These are phyloP conservation scores for Colletotrichum gloeosporioides DNA, from an alignment of 2,329 filamentous ascomycete species.

Conservation along the genomic window DNA sequence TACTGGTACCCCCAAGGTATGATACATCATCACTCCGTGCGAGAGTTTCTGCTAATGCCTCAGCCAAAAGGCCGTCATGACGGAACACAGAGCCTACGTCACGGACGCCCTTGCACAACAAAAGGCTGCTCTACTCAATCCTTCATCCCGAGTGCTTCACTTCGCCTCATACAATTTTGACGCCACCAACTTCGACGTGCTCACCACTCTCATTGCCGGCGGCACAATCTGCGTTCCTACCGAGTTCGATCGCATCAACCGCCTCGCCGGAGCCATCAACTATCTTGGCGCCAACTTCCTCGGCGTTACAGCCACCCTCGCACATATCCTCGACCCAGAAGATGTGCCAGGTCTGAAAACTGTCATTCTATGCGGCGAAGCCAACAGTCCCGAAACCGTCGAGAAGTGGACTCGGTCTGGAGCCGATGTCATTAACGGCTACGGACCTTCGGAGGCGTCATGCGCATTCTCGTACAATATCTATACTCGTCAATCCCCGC, in stretches of 20 bases:
- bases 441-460: slow-evolving; percentile 56
- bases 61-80: slow-evolving; percentile 37
- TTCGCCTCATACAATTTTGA: slow-evolving; percentile 61
- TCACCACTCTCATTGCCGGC: slow-evolving; percentile 58
- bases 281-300: slow-evolving; percentile 56
- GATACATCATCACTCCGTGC: not conserved
- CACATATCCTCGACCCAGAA: slow-evolving; percentile 44
- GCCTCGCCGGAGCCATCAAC: slow-evolving; percentile 54
- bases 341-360: slow-evolving; percentile 38
- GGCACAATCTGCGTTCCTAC: slow-evolving; percentile 65
- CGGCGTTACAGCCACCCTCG: slow-evolving; percentile 63
- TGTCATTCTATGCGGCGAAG: slow-evolving; percentile 47
- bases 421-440: slow-evolving; percentile 48
- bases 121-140: not conserved
- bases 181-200: slow-evolving; percentile 54
- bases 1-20: slow-evolving; percentile 50
- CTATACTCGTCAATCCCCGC: slow-evolving; percentile 30
- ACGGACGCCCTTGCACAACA: slow-evolving; percentile 24
- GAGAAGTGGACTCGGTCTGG: slow-evolving; percentile 39
- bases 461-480: slow-evolving; percentile 46
- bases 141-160: slow-evolving; percentile 54
- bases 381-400: slow-evolving; percentile 52
- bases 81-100: slow-evolving; percentile 25
- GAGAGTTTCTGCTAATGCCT: not conserved
- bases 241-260: slow-evolving; percentile 52